Percentiles rank a stretch among this genome's conserved stretches.
phyloP scores from a whole-genome alignment of 495 filamentous ascomycete genomes.

The Antarctomyces pellizariae region DNA sequence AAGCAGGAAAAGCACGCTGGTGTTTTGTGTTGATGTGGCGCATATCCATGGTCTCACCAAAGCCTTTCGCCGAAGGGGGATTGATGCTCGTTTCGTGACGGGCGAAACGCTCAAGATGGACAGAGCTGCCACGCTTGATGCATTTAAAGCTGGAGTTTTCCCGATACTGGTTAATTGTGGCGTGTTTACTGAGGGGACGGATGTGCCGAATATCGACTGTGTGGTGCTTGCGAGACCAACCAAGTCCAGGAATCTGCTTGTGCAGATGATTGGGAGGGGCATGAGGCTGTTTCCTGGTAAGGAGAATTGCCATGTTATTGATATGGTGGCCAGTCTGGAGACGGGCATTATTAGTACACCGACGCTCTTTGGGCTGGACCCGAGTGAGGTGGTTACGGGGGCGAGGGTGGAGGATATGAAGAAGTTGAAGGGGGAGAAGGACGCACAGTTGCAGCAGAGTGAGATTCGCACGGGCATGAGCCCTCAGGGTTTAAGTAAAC shows the following conservation, averaged over 20 bases:
- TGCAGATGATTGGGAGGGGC: conserved; percentile 95
- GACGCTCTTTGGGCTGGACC: conserved; percentile 84
- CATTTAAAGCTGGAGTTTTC: conserved; percentile 53
- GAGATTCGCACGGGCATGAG: conserved; percentile 4
- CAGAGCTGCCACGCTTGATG: conserved; percentile 41
- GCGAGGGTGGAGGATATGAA: conserved; percentile 32
- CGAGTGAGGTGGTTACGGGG: conserved; percentile 48
- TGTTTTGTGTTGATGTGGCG: conserved; percentile 74
- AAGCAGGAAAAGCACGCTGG: conserved; percentile 60
- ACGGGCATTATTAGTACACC: conserved; percentile 74
- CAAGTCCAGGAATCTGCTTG: conserved; percentile 65
- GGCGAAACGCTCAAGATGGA: conserved; percentile 41
- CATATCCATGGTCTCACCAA: conserved; percentile 54
- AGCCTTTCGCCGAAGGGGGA: conserved; percentile 47
- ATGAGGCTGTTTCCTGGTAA: conserved; percentile 67
- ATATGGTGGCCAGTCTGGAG: conserved; percentile 71
- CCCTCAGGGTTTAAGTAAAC: neutral
- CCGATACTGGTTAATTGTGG: conserved; percentile 88
- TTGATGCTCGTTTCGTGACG: conserved; percentile 71
- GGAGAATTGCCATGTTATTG: conserved; percentile 78
- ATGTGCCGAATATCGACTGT: conserved; percentile 94
- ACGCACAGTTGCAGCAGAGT: conserved; percentile 15
- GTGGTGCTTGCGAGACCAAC: conserved; percentile 77
- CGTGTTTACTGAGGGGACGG: conserved; percentile 88
- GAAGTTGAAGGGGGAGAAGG: conserved; percentile 22